Conservation (phyloP, 306 rosid species). For the Castanea sativa region DNA sequence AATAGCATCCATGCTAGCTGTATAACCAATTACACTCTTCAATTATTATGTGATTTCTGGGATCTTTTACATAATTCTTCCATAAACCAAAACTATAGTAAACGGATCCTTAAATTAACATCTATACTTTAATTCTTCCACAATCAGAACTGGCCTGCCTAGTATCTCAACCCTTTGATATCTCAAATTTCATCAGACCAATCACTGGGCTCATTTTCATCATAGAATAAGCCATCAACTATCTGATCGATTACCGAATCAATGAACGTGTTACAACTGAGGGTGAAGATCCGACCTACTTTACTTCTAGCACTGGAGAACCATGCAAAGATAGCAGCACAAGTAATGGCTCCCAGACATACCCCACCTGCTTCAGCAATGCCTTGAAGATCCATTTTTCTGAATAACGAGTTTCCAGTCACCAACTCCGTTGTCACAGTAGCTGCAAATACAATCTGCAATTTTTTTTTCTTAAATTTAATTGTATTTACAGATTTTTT, state of each 20-base stretch:
- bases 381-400: conserved; percentile 72
- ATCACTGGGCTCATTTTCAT: conserved; percentile 46
- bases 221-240: conserved; percentile 85
- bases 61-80: too few relatives aligned
- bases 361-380: conserved; percentile 75
- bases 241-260: conserved; percentile 81
- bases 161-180: too few relatives aligned
- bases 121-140: too few relatives aligned
- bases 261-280: conserved; percentile 63
- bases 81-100: too few relatives aligned
- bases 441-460: conserved; percentile 77
- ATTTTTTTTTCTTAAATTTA: background rate
- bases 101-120: too few relatives aligned
- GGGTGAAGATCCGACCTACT: conserved; percentile 66
- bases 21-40: too few relatives aligned
- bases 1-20: too few relatives aligned
- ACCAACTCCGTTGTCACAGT: conserved; percentile 65
- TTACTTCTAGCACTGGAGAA: conserved; percentile 65
- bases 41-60: too few relatives aligned
- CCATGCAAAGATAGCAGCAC: conserved; percentile 76
- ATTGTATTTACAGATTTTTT: too few relatives aligned
- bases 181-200: conserved; percentile 60
- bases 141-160: too few relatives aligned
- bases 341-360: conserved; percentile 68
- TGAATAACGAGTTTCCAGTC: conserved; percentile 76